Percentiles rank a stretch among this genome's conserved stretches.
Evolutionary conservation across 257 asterid species (phyloP).

Genomic region (Parsonsia alboflavescens): DNA sequence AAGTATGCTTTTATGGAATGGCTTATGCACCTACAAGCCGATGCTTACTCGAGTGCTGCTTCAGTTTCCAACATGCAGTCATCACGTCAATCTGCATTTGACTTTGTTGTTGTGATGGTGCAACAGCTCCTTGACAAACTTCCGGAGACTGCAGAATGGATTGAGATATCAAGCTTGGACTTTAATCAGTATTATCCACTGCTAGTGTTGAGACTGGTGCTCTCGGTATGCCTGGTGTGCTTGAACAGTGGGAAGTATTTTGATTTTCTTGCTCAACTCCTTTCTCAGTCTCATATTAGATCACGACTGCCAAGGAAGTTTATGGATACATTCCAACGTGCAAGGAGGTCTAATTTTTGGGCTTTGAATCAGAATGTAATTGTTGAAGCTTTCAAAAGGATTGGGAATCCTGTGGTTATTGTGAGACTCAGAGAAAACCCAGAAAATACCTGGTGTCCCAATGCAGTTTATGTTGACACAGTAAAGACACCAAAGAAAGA

Average conservation of each 20-base stretch:
- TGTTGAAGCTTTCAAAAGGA: conserved; percentile 38
- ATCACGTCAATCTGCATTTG: neutral
- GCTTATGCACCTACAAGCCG: conserved; percentile 24
- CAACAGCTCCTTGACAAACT: conserved; percentile 15
- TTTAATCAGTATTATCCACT: conserved; percentile 24
- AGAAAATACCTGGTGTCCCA: conserved; percentile 16
- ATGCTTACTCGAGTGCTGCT: conserved; percentile 12
- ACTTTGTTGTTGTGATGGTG: conserved; percentile 18
- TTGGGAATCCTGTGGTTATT: conserved; percentile 48
- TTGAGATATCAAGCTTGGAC: conserved; percentile 7
- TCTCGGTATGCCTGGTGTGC: conserved; percentile 38
- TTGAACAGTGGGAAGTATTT: conserved; percentile 30
- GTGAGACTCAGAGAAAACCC: conserved; percentile 19
- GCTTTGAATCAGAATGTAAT: conserved; percentile 7
- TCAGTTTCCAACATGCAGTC: neutral
- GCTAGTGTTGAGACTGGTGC: conserved; percentile 39
- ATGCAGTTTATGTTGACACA: conserved; percentile 35
- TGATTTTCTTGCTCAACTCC: conserved; percentile 6
- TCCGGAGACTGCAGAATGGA: conserved; percentile 31
- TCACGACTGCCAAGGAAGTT: conserved; percentile 33
- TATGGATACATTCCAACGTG: conserved; percentile 22
- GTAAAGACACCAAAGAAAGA: conserved; percentile 15
- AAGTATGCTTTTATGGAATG: conserved; percentile 48
- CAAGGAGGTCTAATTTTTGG: neutral
- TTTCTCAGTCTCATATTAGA: conserved; percentile 12